Evolutionary conservation across 2,329 filamentous ascomycete species (phyloP).

Genomic region (Boeremia exigua): DNA sequence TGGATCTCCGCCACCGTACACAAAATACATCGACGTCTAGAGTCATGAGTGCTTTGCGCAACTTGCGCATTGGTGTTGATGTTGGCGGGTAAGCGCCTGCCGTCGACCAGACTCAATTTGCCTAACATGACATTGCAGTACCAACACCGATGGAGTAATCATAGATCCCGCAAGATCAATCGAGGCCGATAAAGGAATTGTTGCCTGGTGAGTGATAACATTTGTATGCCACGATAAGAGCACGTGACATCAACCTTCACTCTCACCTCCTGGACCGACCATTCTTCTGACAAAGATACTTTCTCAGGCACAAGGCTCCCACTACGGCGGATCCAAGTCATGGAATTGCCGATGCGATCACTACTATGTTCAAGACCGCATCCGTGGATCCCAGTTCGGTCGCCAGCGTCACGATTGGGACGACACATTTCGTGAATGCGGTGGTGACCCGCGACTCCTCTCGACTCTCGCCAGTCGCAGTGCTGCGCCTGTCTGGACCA

Average conservation of each 20-base stretch:
- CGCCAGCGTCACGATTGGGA: constrained; percentile 58
- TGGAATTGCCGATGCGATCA: constrained; percentile 46
- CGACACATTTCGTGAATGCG: constrained; percentile 61
- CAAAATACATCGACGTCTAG: not conserved
- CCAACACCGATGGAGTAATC: constrained; percentile 47
- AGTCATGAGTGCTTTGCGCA: constrained; percentile 22
- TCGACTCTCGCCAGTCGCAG: constrained; percentile 59
- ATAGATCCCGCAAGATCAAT: constrained; percentile 40
- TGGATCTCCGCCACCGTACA: not conserved
- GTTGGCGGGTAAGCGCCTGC: constrained; percentile 47
- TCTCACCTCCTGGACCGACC: not conserved
- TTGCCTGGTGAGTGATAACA: constrained; percentile 38
- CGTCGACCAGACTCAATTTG: not conserved
- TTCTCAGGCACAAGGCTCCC: constrained; percentile 45
- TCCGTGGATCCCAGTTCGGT: constrained; percentile 41
- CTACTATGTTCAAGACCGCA: constrained; percentile 44
- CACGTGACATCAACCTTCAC: constrained; percentile 13
- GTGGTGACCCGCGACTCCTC: constrained; percentile 58
- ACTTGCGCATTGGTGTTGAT: constrained; percentile 53
- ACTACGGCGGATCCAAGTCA: constrained; percentile 47
- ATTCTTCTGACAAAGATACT: not conserved
- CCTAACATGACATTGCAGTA: constrained; percentile 26
- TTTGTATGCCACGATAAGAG: not conserved
- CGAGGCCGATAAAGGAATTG: constrained; percentile 38
- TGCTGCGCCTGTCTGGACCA: constrained; percentile 57